Base-by-base conservation (phyloP, 2,329 filamentous ascomycete species). In the Fusarium sp. region DNA sequence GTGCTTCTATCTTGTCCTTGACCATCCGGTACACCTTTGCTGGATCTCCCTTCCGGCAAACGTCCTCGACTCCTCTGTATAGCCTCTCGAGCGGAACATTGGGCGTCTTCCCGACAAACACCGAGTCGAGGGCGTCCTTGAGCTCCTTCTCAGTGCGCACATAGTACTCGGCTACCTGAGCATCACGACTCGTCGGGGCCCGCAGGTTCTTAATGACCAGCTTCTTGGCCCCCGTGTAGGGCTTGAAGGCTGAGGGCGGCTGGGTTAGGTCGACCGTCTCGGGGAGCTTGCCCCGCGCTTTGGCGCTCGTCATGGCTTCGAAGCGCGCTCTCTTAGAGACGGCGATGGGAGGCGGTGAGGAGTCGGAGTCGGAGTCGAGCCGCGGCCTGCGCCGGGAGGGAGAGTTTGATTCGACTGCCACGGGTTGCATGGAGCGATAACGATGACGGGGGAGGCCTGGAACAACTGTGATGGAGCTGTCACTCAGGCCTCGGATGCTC, bases 151-250 rank as follows among this genome's bases (percentile, higher is more conserved):
- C 94, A 5, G 91, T 92, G 77, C 91, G 91, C 45, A 91, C 87
- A 77, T 97, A 94, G 84, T 98, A 98, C 72, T 90, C 88, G 71
- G 93, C 91, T 22, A 93, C 89, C 76, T 94, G 90, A 64, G 89
- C 86, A 62, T 84, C 79, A 42, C 83, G 80, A 67, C 88, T 87
- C n/a, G 89, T 84, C 20, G 87, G 87, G 1, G 89, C 88, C 68
- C 93, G 91, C 73, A 98, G 88, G 81, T 98, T 98, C 89, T 98
- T 98, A 78, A 99, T 94, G n/a, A 96, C 90, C 54, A 99, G 89
- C 83, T 93, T 95, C 86, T 93, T 95, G 22, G 94, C 92, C 35
- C 94, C 95, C 13, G 88, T 87, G 78, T 94, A 91, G 14, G 94
- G 92, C 76, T 93, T 93, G 79, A 95, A 94, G 60, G 84, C 83